These are phyloP conservation scores for Metschnikowia anglica DNA, from an alignment of 805 yeast genomes.

Conservation along the genomic window DNA sequence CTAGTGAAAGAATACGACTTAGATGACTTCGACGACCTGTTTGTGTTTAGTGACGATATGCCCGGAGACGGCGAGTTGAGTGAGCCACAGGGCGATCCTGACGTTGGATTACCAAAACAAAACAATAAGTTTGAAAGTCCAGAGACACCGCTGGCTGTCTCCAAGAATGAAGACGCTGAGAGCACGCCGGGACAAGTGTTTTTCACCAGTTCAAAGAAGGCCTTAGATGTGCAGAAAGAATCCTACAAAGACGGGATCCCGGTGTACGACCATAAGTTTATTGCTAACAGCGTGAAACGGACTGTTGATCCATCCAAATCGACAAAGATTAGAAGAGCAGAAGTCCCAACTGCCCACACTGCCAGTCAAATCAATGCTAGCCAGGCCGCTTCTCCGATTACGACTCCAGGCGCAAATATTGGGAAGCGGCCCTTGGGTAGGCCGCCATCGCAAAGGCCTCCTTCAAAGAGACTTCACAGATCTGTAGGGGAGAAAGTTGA, in stretches of 20 bases:
- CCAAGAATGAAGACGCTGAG: neutral
- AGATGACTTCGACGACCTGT: constrained; percentile 42
- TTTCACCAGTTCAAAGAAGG: constrained; percentile 22
- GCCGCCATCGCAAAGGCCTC: constrained; percentile 34
- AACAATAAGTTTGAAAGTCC: neutral
- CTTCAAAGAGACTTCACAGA: constrained; percentile 26
- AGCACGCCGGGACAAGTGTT: constrained; percentile 19
- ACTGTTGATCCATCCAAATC: constrained; percentile 70
- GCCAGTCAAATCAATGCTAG: constrained; percentile 15
- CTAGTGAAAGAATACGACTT: constrained; percentile 18
- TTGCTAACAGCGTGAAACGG: constrained; percentile 47
- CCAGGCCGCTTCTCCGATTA: constrained; percentile 5
- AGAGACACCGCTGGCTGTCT: neutral
- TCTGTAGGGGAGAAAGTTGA: constrained; percentile 4
- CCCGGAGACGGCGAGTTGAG: constrained; percentile 3
- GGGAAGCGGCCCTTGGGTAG: constrained; percentile 33
- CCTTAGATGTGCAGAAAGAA: constrained; percentile 20
- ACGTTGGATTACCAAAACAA: too few relatives aligned
- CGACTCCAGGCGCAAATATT: constrained; percentile 5
- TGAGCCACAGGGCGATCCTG: neutral
- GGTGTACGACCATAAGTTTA: constrained; percentile 49
- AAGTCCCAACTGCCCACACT: constrained; percentile 23
- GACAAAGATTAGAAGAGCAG: constrained; percentile 53
- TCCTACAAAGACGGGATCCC: constrained; percentile 47
- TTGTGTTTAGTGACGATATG: constrained; percentile 40